Percentiles rank a stretch among this genome's conserved stretches.
phyloP scores from a whole-genome alignment of 2,329 filamentous ascomycete species.

The Colletotrichum acutatum region DNA sequence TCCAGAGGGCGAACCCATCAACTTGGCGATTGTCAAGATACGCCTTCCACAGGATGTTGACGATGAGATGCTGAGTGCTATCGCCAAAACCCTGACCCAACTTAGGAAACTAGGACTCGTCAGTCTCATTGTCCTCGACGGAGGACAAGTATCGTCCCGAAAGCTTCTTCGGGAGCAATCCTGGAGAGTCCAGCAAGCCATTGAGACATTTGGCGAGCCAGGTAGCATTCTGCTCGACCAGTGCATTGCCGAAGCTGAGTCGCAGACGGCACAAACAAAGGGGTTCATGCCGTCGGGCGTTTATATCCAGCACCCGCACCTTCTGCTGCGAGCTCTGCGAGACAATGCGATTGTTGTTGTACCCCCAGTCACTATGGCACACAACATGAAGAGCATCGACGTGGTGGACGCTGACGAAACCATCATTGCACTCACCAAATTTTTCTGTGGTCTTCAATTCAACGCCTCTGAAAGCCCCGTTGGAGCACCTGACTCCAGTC shows the following conservation, averaged over 20 bases:
- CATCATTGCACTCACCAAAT: conserved; percentile 79
- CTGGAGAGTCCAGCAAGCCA: conserved; percentile 77
- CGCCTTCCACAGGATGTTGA: conserved; percentile 77
- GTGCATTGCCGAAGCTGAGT: conserved; percentile 15
- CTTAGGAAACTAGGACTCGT: conserved; percentile 83
- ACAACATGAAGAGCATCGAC: conserved; percentile 51
- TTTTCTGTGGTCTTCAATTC: conserved; percentile 76
- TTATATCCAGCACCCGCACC: conserved; percentile 31
- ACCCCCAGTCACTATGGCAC: conserved; percentile 53
- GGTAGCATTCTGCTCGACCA: conserved; percentile 72
- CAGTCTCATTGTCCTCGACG: conserved; percentile 86
- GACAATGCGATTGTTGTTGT: conserved; percentile 51
- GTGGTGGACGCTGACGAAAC: conserved; percentile 67
- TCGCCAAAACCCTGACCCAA: conserved; percentile 86
- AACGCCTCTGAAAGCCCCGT: conserved; percentile 36
- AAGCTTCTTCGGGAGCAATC: conserved; percentile 70
- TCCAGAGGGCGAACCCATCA: conserved; percentile 47
- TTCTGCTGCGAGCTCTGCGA: conserved; percentile 46
- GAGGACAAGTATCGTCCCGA: conserved; percentile 55
- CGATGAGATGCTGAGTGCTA: conserved; percentile 75
- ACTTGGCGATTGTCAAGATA: conserved; percentile 89
- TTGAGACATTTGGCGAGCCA: conserved; percentile 75
- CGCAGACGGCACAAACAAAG: neutral
- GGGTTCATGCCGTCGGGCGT: conserved; percentile 34
- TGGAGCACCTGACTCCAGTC: conserved; percentile 19